These are phyloP conservation scores for Prunus davidiana DNA, from an alignment of 306 rosid genomes.

Conservation along the genomic window DNA sequence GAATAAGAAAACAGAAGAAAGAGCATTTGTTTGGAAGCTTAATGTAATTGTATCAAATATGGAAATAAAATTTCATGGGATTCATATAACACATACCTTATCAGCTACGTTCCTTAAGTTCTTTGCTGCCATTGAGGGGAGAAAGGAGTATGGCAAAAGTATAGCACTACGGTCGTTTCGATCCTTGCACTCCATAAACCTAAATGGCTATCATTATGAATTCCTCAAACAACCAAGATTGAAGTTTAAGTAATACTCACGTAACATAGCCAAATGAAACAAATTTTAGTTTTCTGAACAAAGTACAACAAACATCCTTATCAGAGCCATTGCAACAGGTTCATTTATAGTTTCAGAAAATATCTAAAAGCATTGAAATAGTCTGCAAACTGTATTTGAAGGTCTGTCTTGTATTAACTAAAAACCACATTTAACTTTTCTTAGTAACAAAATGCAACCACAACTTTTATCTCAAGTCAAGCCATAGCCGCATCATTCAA, in stretches of 20 bases:
- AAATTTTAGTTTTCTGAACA: not conserved
- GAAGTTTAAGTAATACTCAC: not conserved
- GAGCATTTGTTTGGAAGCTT: not conserved
- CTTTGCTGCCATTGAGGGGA: slow-evolving; percentile 67
- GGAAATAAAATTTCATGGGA: not conserved
- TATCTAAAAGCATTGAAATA: not conserved
- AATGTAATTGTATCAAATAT: not conserved
- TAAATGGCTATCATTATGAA: slow-evolving; percentile 30
- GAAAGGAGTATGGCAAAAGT: slow-evolving; percentile 75
- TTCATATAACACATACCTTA: slow-evolving; percentile 47
- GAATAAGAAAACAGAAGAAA: not conserved
- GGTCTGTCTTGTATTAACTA: not conserved
- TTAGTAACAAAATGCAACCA: not conserved
- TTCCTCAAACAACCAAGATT: slow-evolving; percentile 18
- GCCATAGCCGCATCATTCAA: not conserved
- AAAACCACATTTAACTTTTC: not conserved
- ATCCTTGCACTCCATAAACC: slow-evolving; percentile 99
- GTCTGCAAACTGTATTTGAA: not conserved
- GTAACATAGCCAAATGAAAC: not conserved
- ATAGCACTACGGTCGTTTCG: slow-evolving; percentile 74
- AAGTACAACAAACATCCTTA: not conserved
- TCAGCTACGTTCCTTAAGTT: slow-evolving; percentile 71
- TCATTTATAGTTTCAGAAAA: not conserved
- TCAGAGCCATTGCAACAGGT: not conserved
- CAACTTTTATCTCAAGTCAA: not conserved